Percentiles rank a stretch among this genome's conserved stretches.
phyloP scores from a whole-genome alignment of 1,284 basidiomycete genomes.

The Gomphus bonarii region DNA sequence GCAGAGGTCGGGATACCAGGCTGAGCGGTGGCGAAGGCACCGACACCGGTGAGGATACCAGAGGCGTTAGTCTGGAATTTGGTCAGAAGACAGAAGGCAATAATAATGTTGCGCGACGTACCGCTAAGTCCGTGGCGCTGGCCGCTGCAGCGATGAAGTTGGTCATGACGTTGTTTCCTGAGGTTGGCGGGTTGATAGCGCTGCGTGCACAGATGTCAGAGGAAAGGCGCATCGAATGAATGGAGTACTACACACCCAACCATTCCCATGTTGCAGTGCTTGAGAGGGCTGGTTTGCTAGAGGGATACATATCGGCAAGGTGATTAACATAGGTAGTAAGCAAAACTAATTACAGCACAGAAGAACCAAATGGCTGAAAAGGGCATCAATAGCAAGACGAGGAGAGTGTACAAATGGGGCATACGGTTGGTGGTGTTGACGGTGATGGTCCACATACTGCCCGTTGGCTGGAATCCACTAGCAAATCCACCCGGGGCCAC shows the following conservation, averaged over 20 bases:
- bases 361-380: slow-evolving; percentile 10
- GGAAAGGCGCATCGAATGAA: background rate
- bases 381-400: background rate
- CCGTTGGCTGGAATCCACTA: slow-evolving; percentile 31
- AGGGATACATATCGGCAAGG: background rate
- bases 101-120: background rate
- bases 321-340: background rate
- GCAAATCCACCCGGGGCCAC: slow-evolving; percentile 40
- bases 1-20: slow-evolving; percentile 16
- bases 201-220: background rate
- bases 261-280: slow-evolving; percentile 9
- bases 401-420: slow-evolving; percentile 12
- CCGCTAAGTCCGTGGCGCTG: background rate
- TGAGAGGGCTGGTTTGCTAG: slow-evolving; percentile 22
- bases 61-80: slow-evolving; percentile 27
- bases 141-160: background rate
- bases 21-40: slow-evolving; percentile 28
- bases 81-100: background rate
- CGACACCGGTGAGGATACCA: slow-evolving; percentile 31
- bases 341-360: slow-evolving; percentile 4
- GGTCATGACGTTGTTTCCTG: background rate
- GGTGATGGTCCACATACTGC: slow-evolving; percentile 35
- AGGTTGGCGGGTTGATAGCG: background rate
- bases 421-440: slow-evolving; percentile 39
- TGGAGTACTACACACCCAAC: slow-evolving; percentile 21